A percentile compares a stretch with the other conserved stretches of the same genome.
These are phyloP conservation scores for Friedmanniomyces simplex DNA, from an alignment of 495 filamentous ascomycete genomes.

Conservation along the genomic window DNA sequence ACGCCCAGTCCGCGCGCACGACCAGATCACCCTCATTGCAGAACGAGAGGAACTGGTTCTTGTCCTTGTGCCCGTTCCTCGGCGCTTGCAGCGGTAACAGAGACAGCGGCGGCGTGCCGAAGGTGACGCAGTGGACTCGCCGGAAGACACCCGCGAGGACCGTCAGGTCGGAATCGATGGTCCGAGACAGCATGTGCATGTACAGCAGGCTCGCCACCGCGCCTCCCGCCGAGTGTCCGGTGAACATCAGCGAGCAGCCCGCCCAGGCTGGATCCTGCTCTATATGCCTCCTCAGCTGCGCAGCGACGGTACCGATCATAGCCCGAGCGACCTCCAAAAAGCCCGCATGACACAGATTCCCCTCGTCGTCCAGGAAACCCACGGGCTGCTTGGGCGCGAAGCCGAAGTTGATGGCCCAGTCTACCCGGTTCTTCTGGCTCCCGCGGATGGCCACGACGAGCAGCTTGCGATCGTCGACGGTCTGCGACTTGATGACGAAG, in stretches of 20 bases:
- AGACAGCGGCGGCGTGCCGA: constrained; percentile 68
- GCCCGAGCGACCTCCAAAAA: constrained; percentile 64
- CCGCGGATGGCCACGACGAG: constrained; percentile 75
- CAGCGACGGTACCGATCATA: constrained; percentile 63
- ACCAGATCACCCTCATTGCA: constrained; percentile 82
- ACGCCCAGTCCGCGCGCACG: constrained; percentile 60
- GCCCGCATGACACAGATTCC: constrained; percentile 66
- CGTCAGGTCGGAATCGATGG: constrained; percentile 53
- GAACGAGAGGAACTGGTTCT: constrained; percentile 59
- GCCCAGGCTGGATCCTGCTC: constrained; percentile 58
- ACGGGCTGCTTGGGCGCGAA: constrained; percentile 49
- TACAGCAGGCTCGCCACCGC: constrained; percentile 70
- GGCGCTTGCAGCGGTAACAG: constrained; percentile 57
- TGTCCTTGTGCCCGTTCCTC: constrained; percentile 35
- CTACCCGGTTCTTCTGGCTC: constrained; percentile 58
- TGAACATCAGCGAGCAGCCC: constrained; percentile 57
- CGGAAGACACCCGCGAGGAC: constrained; percentile 57
- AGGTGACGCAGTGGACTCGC: constrained; percentile 70
- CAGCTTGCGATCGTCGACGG: constrained; percentile 63
- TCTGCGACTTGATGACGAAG: constrained; percentile 69
- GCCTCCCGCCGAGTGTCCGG: constrained; percentile 74
- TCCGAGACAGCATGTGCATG: constrained; percentile 59
- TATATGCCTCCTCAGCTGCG: constrained; percentile 53
- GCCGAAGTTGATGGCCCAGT: constrained; percentile 74
- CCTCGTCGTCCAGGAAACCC: constrained; percentile 63